Evolutionary conservation across 2,329 filamentous ascomycete genomes (phyloP), one percentile per base, ranked within the genome.

Genomic region (Biscogniauxia sp.): DNA sequence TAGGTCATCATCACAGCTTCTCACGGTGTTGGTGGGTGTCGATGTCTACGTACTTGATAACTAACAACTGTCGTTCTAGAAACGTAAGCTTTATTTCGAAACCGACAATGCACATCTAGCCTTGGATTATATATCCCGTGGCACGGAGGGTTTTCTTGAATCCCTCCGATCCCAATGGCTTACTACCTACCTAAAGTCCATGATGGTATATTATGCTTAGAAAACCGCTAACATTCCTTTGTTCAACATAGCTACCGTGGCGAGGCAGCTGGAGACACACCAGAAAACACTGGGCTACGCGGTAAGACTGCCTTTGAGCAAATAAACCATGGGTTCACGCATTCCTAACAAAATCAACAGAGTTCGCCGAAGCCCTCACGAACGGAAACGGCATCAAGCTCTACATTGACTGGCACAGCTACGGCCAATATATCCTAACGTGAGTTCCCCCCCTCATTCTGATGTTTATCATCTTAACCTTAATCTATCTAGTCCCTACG

Each of bases 321-420:
- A 6, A 11, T 49, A 37, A 53, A 19, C 6, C 23, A 23, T 52
- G 25, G 20, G 7, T 32, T 15, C 6, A 56, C 20, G 28, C 45
- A 50, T 51, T 51, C 17, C 64, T 66, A 6, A 69, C 20, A 5
- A 8, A 0, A 11, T 72, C 75, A 23, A 23, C 76, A 61, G 77
- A 77, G 11, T 79, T 81, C 56, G 75, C 83, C 28, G 77, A 80
- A 59, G 71, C 76, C 52, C 70, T 87, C 11, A 74, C 76, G 4
- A 64, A 61, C 7, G 63, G 59, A 26, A 68, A 66, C 2, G 70
- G 70, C 3, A 71, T 72, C 51, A 70, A 70, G 57, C 58, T 70
- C 5, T 72, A 70, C 45, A 68, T 72, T 26, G 70, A 71, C 37
- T 72, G 68, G 66, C 70, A 72, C 56, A 69, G 66, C 49, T 72